Evolutionary conservation across 2,329 filamentous ascomycete species (phyloP), one percentile per base, ranked within the genome.

Genomic region (Penicillium paneum): DNA sequence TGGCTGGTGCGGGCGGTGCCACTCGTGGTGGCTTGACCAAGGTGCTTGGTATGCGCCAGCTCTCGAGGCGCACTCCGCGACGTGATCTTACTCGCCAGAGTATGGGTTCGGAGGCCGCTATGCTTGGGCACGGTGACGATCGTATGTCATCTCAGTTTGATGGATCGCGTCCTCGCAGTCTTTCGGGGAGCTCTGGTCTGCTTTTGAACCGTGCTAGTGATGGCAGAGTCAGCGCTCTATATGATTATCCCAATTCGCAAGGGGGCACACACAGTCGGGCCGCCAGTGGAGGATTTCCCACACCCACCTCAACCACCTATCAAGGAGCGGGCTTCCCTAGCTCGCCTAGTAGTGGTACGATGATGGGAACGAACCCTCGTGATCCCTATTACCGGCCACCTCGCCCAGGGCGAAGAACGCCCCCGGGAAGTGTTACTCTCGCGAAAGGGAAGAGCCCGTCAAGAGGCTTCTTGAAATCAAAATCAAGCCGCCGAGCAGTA

Each of bases 311-410:
- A 1, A 85, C 85, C 49, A 86, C 88, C 65, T 91, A 88, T n/a
- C 88, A 87, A 67, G 90, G 55, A 78, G 83, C 46, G 29, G 82
- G 78, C 36, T 71, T 75, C 63, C 75, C 75, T 42, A 68, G 64
- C 64, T 74, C 78, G 63, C 73, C 76, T 49, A 67, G 70, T 42
- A 71, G 67, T 34, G 72, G 68, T 36, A 71, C 75, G 5, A 66
- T 81, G 55, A 72, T 79, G 61, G 64, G 79, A 5, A 74, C 78
- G 39, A 73, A 80, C 28, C 69, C 78, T 31, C 81, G 86, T 1
- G 91, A 96, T 69, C 90, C 90, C 0, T 97, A 94, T 68, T 97
- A 96, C 69, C 87, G 93, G 44, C 90, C 91, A 17, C 93, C 92
- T 15, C 81, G 92, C 60, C 80, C 85, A 52, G 83, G 88, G 40